Percentiles rank a stretch among this genome's conserved stretches.
These are phyloP conservation scores for Echinosophora koreensis DNA, from an alignment of 306 rosid species.

Conservation along the genomic window DNA sequence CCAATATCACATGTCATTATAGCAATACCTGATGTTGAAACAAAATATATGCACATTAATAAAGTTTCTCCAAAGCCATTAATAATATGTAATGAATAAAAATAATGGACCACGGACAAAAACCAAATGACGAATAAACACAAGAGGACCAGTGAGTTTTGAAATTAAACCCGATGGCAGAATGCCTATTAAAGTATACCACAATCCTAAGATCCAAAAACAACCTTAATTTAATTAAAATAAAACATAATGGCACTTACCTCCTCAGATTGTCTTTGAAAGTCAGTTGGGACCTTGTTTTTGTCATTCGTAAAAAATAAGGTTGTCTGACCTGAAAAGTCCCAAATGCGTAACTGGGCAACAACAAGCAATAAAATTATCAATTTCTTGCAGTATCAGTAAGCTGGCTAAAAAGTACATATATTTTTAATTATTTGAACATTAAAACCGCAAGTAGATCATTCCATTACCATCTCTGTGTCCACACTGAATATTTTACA, in stretches of 20 bases:
- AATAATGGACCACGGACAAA: conserved; percentile 18
- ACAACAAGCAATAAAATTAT: conserved; percentile 44
- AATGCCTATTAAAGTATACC: conserved; percentile 5
- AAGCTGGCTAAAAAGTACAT: not conserved
- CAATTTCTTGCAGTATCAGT: conserved; percentile 46
- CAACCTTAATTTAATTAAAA: conserved; percentile 8
- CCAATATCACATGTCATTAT: conserved; percentile 27
- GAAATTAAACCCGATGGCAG: conserved; percentile 9
- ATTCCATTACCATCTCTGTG: conserved; percentile 80
- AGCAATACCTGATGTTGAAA: conserved; percentile 34
- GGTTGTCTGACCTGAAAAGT: conserved; percentile 87
- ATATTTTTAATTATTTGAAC: not conserved
- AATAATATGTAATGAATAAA: conserved; percentile 17
- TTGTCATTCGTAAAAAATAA: conserved; percentile 58
- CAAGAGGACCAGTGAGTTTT: conserved; percentile 14
- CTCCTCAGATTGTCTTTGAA: conserved; percentile 83
- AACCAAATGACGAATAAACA: conserved; percentile 25
- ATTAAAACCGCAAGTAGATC: conserved; percentile 36
- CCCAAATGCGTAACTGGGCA: conserved; percentile 92
- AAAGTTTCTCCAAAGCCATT: conserved; percentile 34
- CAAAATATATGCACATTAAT: conserved; percentile 29
- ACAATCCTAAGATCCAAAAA: conserved; percentile 33
- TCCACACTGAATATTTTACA: conserved; percentile 89
- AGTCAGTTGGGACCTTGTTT: conserved; percentile 58
- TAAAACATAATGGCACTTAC: conserved; percentile 53